phyloP scores from a whole-genome alignment of 306 rosid genomes.

The Prunus mume region DNA sequence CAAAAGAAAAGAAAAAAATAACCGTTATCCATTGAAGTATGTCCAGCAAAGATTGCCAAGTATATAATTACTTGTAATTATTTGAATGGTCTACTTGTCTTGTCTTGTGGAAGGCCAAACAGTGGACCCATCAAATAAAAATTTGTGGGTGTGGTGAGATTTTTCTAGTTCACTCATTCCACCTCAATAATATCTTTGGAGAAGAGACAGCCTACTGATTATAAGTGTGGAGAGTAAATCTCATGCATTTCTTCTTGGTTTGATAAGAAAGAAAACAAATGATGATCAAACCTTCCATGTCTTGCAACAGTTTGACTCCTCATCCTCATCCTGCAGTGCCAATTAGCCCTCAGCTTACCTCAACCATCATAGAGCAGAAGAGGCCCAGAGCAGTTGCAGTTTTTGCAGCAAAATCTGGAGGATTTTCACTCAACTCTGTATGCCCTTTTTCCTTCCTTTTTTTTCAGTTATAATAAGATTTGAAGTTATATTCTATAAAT shows the following conservation, averaged over 20 bases:
- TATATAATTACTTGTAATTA: too few species aligned
- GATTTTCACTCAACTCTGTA: conserved; percentile 54
- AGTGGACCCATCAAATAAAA: neutral
- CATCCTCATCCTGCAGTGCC: neutral
- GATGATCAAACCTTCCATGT: conserved; percentile 5
- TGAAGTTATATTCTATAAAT: too few species aligned
- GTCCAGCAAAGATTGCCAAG: too few species aligned
- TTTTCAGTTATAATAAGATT: too few species aligned
- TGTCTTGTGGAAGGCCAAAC: neutral
- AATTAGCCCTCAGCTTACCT: neutral
- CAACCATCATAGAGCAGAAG: conserved; percentile 6
- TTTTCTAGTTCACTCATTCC: neutral
- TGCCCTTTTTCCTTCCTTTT: too few species aligned
- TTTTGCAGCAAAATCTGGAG: conserved; percentile 52
- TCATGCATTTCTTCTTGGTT: neutral
- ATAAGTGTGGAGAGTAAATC: neutral
- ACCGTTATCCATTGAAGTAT: too few species aligned
- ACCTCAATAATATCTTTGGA: neutral
- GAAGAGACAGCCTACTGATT: neutral
- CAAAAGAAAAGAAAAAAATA: too few species aligned
- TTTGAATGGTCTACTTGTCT: too few species aligned
- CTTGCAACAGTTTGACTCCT: neutral
- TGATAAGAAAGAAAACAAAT: neutral
- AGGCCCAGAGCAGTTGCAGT: neutral
- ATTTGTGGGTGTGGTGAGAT: neutral